Evolutionary conservation across 1,284 basidiomycete genomes (phyloP).

Genomic region (Xerocomus amazonicus): DNA sequence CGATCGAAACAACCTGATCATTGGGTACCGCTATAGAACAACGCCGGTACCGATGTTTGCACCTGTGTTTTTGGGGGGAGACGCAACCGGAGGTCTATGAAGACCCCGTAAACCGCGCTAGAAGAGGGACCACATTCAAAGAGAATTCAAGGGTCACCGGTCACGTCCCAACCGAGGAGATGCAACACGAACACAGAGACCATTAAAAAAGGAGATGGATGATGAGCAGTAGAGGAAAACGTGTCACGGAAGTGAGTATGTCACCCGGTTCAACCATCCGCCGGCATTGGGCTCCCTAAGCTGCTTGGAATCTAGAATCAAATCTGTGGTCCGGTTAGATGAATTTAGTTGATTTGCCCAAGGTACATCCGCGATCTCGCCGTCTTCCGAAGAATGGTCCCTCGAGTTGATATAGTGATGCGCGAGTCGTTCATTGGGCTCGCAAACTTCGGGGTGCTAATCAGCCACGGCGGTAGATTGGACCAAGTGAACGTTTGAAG

Average conservation of each 20-base stretch:
- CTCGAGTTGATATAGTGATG: no score
- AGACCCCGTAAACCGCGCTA: conserved; percentile 36
- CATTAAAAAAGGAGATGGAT: no score
- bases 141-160: conserved; percentile 22
- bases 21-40: neutral
- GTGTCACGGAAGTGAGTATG: neutral
- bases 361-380: conserved; percentile 18
- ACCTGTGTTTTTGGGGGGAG: conserved; percentile 24
- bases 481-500: no score
- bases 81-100: conserved; percentile 39
- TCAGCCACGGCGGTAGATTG: no score
- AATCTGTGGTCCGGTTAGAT: neutral
- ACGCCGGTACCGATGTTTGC: neutral
- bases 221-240: neutral
- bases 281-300: neutral
- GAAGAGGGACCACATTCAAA: conserved; percentile 35
- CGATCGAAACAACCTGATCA: neutral
- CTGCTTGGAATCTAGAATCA: neutral
- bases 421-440: neutral
- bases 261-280: conserved; percentile 9
- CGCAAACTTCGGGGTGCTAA: no score
- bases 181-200: conserved; percentile 39
- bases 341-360: neutral
- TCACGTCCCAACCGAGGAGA: conserved; percentile 43
- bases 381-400: conserved; percentile 15